These are phyloP conservation scores for Nannizziopsis barbatae DNA, from an alignment of 2,329 filamentous ascomycete genomes.

Conservation along the genomic window DNA sequence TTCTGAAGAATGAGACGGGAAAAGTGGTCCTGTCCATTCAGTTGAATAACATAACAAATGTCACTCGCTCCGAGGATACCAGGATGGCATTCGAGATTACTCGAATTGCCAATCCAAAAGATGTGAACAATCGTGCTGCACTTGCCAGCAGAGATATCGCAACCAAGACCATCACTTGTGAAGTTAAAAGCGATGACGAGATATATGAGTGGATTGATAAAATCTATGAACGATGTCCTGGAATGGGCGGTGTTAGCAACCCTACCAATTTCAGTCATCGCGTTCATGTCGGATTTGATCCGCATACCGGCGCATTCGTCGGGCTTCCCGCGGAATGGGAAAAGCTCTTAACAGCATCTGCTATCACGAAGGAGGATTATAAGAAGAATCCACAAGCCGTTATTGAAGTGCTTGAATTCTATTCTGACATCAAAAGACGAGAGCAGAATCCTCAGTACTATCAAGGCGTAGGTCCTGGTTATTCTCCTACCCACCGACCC, in stretches of 20 bases:
- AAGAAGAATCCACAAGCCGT: slow-evolving; percentile 84
- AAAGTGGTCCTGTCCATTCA: slow-evolving; percentile 79
- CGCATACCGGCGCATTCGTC: slow-evolving; percentile 86
- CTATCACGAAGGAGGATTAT: slow-evolving; percentile 97
- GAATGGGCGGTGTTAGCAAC: slow-evolving; percentile 96
- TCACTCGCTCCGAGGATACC: slow-evolving; percentile 80
- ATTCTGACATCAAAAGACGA: slow-evolving; percentile 56
- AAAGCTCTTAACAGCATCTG: slow-evolving; percentile 86
- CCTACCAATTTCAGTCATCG: slow-evolving; percentile 96
- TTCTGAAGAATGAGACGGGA: slow-evolving; percentile 80
- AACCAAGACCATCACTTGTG: slow-evolving; percentile 76
- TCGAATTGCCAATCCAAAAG: slow-evolving; percentile 49
- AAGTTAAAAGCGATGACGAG: slow-evolving; percentile 90
- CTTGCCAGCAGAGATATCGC: slow-evolving; percentile 69
- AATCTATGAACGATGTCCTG: slow-evolving; percentile 91
- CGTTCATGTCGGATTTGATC: slow-evolving; percentile 95
- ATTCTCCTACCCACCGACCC: slow-evolving; percentile 43
- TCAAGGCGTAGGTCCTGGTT: slow-evolving; percentile 51
- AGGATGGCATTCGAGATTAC: slow-evolving; percentile 93
- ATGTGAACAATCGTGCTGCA: slow-evolving; percentile 54
- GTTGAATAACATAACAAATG: slow-evolving; percentile 77
- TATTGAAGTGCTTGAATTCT: slow-evolving; percentile 57
- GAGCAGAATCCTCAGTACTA: slow-evolving; percentile 52
- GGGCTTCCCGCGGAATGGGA: slow-evolving; percentile 95
- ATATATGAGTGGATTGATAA: slow-evolving; percentile 98